Conservation (phyloP, 2,329 filamentous ascomycete species). For the Diaporthe helianthi region DNA sequence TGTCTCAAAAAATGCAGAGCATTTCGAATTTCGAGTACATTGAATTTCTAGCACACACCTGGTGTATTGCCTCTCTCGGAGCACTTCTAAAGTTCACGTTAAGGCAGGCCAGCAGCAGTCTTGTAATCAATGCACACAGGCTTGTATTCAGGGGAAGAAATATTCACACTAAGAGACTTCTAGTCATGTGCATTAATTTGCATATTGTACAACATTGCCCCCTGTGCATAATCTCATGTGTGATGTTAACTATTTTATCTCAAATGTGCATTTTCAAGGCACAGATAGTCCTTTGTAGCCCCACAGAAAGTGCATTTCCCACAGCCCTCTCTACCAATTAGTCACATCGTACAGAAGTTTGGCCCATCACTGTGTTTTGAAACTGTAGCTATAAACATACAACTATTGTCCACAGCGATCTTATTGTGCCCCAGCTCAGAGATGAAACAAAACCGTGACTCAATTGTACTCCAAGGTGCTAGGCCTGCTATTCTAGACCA, state of each 20-base stretch:
- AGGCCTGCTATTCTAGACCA: no score
- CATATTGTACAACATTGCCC: neutral
- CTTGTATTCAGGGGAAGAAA: neutral
- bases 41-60: no score
- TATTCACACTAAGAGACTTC: no score
- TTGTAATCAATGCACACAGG: neutral
- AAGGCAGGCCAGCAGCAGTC: neutral
- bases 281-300: neutral
- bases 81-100: no score
- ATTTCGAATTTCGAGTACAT: no score
- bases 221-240: neutral
- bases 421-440: neutral
- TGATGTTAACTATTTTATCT: neutral
- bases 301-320: neutral
- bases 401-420: neutral
- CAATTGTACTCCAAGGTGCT: neutral
- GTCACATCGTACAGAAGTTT: neutral
- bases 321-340: neutral
- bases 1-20: neutral
- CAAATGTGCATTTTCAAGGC: neutral
- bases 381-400: neutral
- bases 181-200: neutral
- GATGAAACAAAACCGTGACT: conserved; percentile 18
- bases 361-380: neutral
- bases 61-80: no score